These are phyloP conservation scores for Neurospora sp. DNA, from an alignment of 495 filamentous ascomycete genomes.

Conservation along the genomic window DNA sequence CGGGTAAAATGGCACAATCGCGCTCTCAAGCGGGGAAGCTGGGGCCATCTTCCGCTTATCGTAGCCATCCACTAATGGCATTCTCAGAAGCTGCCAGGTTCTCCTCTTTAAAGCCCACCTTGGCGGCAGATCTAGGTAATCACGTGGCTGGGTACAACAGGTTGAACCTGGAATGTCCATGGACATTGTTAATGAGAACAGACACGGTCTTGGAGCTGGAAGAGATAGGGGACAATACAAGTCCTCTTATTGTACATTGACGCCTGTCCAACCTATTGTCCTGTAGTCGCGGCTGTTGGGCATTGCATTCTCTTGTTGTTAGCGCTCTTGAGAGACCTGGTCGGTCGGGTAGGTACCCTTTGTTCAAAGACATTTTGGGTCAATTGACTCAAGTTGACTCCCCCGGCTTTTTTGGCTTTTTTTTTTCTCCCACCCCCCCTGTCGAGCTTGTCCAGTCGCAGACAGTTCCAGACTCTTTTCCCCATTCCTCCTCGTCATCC, in stretches of 20 bases:
- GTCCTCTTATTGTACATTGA: slow-evolving; percentile 23
- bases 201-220: slow-evolving; percentile 13
- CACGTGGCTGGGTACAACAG: slow-evolving; percentile 17
- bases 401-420: background rate
- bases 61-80: background rate
- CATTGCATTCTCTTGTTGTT: background rate
- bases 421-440: background rate
- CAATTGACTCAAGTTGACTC: background rate
- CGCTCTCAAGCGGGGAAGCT: background rate
- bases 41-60: background rate
- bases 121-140: slow-evolving; percentile 2
- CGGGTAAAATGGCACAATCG: background rate
- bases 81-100: background rate
- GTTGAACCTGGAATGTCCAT: background rate
- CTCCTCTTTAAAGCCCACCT: background rate
- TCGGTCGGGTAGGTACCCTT: background rate
- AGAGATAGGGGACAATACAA: slow-evolving; percentile 1
- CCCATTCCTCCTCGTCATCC: background rate
- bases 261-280: slow-evolving; percentile 6
- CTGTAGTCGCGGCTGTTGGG: background rate
- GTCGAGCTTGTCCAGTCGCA: background rate
- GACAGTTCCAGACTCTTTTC: background rate
- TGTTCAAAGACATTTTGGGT: background rate
- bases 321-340: background rate
- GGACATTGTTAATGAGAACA: background rate